Conservation (phyloP, 148 eudicot species). For the Talinum fruticosum region DNA sequence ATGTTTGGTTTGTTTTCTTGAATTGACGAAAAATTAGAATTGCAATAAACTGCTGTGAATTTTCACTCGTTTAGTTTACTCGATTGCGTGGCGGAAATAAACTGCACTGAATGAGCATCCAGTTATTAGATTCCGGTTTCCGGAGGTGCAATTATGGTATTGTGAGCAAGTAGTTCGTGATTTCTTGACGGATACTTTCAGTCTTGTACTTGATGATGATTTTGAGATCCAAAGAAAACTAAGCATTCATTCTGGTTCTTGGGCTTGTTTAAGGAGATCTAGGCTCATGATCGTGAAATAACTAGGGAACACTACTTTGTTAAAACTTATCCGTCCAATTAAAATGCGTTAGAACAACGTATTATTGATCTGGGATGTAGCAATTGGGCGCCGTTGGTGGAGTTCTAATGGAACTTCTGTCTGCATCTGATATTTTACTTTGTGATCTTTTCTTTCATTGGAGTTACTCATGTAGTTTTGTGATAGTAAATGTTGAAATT, state of each 20-base stretch:
- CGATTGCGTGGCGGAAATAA: too few species aligned
- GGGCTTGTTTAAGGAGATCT: neutral
- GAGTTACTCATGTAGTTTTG: neutral
- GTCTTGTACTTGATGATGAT: neutral
- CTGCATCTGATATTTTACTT: neutral
- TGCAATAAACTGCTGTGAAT: too few species aligned
- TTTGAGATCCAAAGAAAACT: neutral
- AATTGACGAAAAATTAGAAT: too few species aligned
- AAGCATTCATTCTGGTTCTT: neutral
- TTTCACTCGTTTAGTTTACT: too few species aligned
- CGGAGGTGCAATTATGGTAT: too few species aligned
- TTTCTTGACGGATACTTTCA: too few species aligned
- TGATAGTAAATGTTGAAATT: neutral
- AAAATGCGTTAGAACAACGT: neutral
- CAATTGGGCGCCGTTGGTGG: too few species aligned
- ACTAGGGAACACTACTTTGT: neutral
- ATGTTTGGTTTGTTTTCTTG: too few species aligned
- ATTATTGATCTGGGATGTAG: neutral
- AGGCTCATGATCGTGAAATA: neutral
- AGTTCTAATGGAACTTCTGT: too few species aligned
- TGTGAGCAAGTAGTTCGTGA: too few species aligned
- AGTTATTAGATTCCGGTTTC: too few species aligned
- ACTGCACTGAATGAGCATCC: too few species aligned
- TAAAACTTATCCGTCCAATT: neutral
- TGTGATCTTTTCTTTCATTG: neutral